phyloP scores from a whole-genome alignment of 2,329 filamentous ascomycete genomes.

The Cladophialophora chaetospira region DNA sequence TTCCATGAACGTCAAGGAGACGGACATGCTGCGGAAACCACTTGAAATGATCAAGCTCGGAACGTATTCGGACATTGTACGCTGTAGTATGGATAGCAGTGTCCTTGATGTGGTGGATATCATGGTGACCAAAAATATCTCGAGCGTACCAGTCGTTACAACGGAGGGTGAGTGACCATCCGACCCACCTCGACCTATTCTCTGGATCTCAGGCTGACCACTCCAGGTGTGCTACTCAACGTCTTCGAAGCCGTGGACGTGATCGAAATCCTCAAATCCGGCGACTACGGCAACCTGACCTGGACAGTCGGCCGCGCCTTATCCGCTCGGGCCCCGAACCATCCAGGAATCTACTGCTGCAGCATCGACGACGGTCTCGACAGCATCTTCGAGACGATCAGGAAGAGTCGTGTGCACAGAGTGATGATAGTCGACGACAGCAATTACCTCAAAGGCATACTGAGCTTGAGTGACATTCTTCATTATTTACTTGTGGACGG shows the following conservation, averaged over 20 bases:
- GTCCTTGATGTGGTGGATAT: constrained; percentile 94
- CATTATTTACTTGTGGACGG: constrained; percentile 88
- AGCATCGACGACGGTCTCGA: constrained; percentile 87
- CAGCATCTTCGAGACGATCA: constrained; percentile 94
- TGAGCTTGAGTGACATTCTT: constrained; percentile 93
- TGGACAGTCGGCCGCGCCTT: constrained; percentile 80
- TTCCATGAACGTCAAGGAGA: constrained; percentile 89
- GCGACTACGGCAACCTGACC: constrained; percentile 85
- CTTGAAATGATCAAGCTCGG: constrained; percentile 82
- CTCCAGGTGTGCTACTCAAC: constrained; percentile 72
- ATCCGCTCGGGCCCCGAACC: constrained; percentile 59
- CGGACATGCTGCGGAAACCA: constrained; percentile 83
- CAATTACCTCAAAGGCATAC: constrained; percentile 79
- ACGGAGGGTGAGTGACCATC: constrained; percentile 60
- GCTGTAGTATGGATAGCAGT: constrained; percentile 82
- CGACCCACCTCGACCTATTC: neutral
- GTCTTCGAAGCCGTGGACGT: constrained; percentile 98
- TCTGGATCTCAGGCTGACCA: neutral
- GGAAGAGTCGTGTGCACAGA: constrained; percentile 90
- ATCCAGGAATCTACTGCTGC: constrained; percentile 96
- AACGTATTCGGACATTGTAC: constrained; percentile 78
- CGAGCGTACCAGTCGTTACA: constrained; percentile 90
- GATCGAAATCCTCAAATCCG: constrained; percentile 91
- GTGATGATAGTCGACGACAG: constrained; percentile 91
- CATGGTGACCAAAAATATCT: constrained; percentile 91